phyloP scores from a whole-genome alignment of 108 stramenopile species.

The Cyclotella sp. region DNA sequence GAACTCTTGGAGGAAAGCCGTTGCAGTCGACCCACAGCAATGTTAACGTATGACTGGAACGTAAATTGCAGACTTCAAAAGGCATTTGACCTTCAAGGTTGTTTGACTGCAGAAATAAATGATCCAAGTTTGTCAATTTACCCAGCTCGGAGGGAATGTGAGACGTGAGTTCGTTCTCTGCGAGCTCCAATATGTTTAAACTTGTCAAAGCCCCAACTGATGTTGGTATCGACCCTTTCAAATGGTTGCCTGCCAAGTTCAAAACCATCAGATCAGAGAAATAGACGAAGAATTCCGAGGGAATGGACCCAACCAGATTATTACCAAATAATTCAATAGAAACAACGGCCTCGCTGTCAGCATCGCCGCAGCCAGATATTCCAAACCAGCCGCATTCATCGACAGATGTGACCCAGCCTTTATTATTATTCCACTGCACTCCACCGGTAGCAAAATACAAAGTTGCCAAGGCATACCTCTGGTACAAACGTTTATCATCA shows the following conservation, averaged over 20 bases:
- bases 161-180: constrained; percentile 54
- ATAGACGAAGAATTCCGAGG: constrained; percentile 28
- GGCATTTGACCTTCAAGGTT: constrained; percentile 33
- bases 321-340: constrained; percentile 26
- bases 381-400: constrained; percentile 43
- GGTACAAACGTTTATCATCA: constrained; percentile 13
- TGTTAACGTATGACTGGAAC: constrained; percentile 14
- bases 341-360: constrained; percentile 14
- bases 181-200: constrained; percentile 20
- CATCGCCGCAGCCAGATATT: constrained; percentile 22
- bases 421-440: constrained; percentile 23
- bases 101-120: constrained; percentile 30
- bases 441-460: constrained; percentile 36
- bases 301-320: constrained; percentile 15
- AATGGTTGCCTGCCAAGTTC: constrained; percentile 39
- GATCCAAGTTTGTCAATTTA: constrained; percentile 6
- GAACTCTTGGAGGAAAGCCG: constrained; percentile 11
- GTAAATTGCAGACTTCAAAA: constrained; percentile 19
- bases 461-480: constrained; percentile 41
- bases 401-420: constrained; percentile 19
- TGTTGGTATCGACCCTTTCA: constrained; percentile 57
- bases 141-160: constrained; percentile 63
- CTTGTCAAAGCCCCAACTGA: constrained; percentile 44
- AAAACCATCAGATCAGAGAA: constrained; percentile 17
- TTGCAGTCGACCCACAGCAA: constrained; percentile 28